phyloP scores from a whole-genome alignment of 1,139 yeast genomes.

The Candida frijolesensis region DNA sequence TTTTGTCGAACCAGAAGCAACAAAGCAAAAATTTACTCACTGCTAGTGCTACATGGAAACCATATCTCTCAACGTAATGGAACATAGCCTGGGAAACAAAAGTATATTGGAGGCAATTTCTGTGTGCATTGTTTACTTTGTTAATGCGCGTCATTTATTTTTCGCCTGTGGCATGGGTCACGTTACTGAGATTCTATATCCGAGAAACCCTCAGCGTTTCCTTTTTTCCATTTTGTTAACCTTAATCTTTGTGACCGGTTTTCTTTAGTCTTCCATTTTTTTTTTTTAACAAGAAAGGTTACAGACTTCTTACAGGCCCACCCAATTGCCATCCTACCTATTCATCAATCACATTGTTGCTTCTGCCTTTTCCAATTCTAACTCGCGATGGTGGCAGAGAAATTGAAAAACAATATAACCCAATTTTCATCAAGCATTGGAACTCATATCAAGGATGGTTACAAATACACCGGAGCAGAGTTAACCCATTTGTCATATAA shows the following conservation, averaged over 20 bases:
- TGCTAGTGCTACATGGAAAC: too few species aligned
- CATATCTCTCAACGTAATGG: too few species aligned
- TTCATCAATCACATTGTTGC: neutral
- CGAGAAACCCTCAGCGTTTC: neutral
- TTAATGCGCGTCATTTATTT: neutral
- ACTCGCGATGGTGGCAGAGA: conserved; percentile 14
- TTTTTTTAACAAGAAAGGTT: neutral
- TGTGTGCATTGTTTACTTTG: neutral
- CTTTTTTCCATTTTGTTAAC: neutral
- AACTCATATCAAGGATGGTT: conserved; percentile 15
- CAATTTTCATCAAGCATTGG: conserved; percentile 13
- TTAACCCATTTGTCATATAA: conserved; percentile 13
- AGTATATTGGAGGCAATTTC: neutral
- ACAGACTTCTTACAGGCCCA: too few species aligned
- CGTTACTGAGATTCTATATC: neutral
- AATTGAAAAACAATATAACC: conserved; percentile 13
- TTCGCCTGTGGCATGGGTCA: neutral
- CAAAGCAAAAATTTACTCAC: too few species aligned
- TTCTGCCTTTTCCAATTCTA: neutral
- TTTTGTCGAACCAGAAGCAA: too few species aligned
- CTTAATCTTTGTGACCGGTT: neutral
- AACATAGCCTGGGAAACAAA: too few species aligned
- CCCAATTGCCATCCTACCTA: too few species aligned
- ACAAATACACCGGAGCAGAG: conserved; percentile 14
- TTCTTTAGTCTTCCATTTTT: neutral